Conservation (phyloP, 1,284 basidiomycete species). For the Laetiporus sulphureus region DNA sequence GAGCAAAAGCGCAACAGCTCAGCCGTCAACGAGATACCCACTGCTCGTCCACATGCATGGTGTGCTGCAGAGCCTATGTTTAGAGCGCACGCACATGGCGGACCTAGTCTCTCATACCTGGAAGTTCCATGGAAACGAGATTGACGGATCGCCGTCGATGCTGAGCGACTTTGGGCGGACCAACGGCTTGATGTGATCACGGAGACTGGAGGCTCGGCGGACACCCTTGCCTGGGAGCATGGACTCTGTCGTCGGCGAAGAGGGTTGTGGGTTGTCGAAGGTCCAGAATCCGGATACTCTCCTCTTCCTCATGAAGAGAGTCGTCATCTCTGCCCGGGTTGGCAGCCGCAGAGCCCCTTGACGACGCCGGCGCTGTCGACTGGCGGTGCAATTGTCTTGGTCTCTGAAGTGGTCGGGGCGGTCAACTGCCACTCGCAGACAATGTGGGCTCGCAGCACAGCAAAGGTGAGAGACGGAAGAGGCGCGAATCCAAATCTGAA, state of each 20-base stretch:
- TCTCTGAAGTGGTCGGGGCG: too few relatives aligned
- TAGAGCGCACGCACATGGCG: neutral
- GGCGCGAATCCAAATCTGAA: neutral
- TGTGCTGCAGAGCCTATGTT: neutral
- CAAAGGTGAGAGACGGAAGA: neutral
- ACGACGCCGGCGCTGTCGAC: too few relatives aligned
- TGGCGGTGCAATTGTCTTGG: too few relatives aligned
- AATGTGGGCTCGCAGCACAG: too few relatives aligned
- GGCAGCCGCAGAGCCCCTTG: too few relatives aligned
- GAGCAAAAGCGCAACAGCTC: neutral
- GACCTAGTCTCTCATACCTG: conserved; percentile 1
- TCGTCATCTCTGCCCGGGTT: too few relatives aligned
- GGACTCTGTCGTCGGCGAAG: neutral
- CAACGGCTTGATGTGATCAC: too few relatives aligned
- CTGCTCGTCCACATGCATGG: conserved; percentile 6
- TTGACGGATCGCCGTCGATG: conserved; percentile 1
- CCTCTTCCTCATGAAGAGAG: neutral
- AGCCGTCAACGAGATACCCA: neutral
- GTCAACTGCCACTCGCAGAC: too few relatives aligned
- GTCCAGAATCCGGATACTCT: neutral
- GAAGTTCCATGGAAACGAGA: conserved; percentile 8
- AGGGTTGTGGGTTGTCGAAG: neutral
- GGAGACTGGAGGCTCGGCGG: neutral
- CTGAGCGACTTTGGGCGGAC: too few relatives aligned
- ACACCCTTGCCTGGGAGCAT: conserved; percentile 1